Evolutionary conservation across 192 early-diverging fungal genomes (phyloP).

Genomic region (Geranomyces michiganensis): DNA sequence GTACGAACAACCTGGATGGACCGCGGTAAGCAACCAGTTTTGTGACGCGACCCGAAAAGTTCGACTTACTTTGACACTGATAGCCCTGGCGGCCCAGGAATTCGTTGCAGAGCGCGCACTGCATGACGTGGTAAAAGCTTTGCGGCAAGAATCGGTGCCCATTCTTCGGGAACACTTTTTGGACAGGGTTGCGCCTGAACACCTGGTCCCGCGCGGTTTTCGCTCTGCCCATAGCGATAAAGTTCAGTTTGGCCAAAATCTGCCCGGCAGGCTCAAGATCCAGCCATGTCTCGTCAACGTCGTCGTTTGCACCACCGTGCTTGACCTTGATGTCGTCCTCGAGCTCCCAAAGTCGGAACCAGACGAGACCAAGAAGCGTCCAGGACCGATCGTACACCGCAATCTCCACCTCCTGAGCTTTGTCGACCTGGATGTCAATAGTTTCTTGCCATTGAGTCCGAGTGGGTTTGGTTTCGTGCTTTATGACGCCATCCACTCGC

Average conservation of each 20-base stretch:
- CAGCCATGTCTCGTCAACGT: slow-evolving; percentile 80
- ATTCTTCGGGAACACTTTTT: slow-evolving; percentile 61
- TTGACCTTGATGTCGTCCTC: slow-evolving; percentile 72
- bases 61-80: slow-evolving; percentile 79
- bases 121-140: slow-evolving; percentile 91
- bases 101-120: slow-evolving; percentile 92
- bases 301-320: slow-evolving; percentile 33
- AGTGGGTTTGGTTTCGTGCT: slow-evolving; percentile 71
- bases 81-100: slow-evolving; percentile 83
- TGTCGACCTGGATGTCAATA: slow-evolving; percentile 85
- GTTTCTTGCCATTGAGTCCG: slow-evolving; percentile 74
- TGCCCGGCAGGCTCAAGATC: slow-evolving; percentile 95
- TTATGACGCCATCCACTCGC: slow-evolving; percentile 75
- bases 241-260: slow-evolving; percentile 82
- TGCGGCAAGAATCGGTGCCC: slow-evolving; percentile 89
- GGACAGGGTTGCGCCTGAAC: slow-evolving; percentile 46
- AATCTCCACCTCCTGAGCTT: slow-evolving; percentile 89
- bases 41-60: background rate
- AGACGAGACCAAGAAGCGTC: slow-evolving; percentile 75
- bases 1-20: slow-evolving; percentile 75
- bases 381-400: slow-evolving; percentile 67
- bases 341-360: slow-evolving; percentile 90
- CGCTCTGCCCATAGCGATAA: slow-evolving; percentile 47
- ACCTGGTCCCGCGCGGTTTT: slow-evolving; percentile 53
- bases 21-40: background rate